Percentiles rank a stretch among this genome's conserved stretches.
Conservation (phyloP, 1,139 yeast genomes). For the Sugiyamaella grinbergsii region DNA sequence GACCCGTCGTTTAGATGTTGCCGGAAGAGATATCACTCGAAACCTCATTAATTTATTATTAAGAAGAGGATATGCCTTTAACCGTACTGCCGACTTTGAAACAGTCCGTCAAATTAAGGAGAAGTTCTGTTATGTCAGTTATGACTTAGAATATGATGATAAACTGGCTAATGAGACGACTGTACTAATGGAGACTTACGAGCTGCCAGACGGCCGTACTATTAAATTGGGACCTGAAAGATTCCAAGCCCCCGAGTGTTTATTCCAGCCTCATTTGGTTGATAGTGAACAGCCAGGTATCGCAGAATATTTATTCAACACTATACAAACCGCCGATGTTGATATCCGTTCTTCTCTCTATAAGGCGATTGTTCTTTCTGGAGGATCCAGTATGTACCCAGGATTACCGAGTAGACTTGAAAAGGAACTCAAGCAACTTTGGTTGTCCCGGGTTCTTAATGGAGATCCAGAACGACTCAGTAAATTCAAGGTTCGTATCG, state of each 20-base stretch:
- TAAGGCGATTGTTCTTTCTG: conserved; percentile 91
- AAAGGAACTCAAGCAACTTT: conserved; percentile 92
- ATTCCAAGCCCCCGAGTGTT: conserved; percentile 97
- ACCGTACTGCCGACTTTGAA: conserved; percentile 97
- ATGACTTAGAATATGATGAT: conserved; percentile 86
- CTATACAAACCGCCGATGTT: conserved; percentile 91
- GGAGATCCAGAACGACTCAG: conserved; percentile 86
- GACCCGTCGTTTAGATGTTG: conserved; percentile 91
- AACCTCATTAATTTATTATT: conserved; percentile 85
- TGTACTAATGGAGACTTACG: conserved; percentile 84
- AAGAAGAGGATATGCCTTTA: conserved; percentile 96
- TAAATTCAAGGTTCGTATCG: conserved; percentile 93
- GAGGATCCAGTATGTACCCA: conserved; percentile 99
- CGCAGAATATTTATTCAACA: conserved; percentile 88
- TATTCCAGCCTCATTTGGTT: conserved; percentile 95
- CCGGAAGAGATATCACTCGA: conserved; percentile 97
- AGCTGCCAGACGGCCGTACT: conserved; percentile 94
- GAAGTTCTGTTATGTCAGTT: conserved; percentile 91
- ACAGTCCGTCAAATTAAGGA: conserved; percentile 98
- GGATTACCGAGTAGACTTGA: conserved; percentile 95
- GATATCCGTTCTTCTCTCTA: conserved; percentile 87
- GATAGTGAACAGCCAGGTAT: conserved; percentile 97
- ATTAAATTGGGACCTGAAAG: conserved; percentile 94
- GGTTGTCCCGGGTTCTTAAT: conserved; percentile 86
- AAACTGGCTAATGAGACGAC: conserved; percentile 92